Evolutionary conservation across 441 rosid genomes (phyloP).

Genomic region (Hura crepitans): DNA sequence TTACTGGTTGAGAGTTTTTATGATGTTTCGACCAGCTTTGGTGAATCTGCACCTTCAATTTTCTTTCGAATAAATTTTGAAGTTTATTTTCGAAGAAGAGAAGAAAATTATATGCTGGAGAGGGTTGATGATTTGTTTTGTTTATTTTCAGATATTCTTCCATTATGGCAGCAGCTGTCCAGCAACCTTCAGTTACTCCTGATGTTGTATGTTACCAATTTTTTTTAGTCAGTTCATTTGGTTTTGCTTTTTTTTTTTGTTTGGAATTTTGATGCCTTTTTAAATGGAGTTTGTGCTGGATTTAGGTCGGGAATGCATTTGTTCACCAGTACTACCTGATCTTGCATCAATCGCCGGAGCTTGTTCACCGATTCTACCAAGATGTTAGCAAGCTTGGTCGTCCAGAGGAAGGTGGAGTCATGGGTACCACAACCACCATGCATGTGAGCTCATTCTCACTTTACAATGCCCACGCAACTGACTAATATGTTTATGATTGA

Average conservation of each 20-base stretch:
- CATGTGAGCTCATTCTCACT: slow-evolving; percentile 36
- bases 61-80: not conserved
- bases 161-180: slow-evolving; percentile 47
- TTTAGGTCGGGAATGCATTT: slow-evolving; percentile 76
- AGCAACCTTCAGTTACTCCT: slow-evolving; percentile 36
- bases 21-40: not conserved
- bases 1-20: not conserved
- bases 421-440: slow-evolving; percentile 61
- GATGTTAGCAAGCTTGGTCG: slow-evolving; percentile 79
- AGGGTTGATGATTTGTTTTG: slow-evolving; percentile 1
- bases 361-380: slow-evolving; percentile 73
- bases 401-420: slow-evolving; percentile 49
- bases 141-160: slow-evolving; percentile 22
- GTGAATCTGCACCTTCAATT: not conserved
- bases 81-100: not conserved
- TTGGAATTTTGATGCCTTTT: not conserved
- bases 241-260: not conserved
- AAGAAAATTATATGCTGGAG: not conserved
- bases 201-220: slow-evolving; percentile 43
- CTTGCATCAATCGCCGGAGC: slow-evolving; percentile 60
- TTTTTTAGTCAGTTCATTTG: not conserved
- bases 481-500: not conserved
- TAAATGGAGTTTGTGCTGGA: slow-evolving; percentile 12
- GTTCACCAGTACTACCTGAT: slow-evolving; percentile 78
- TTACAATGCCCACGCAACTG: not conserved